Conservation (phyloP, 2,329 filamentous ascomycete genomes). For the Dothistroma pini region DNA sequence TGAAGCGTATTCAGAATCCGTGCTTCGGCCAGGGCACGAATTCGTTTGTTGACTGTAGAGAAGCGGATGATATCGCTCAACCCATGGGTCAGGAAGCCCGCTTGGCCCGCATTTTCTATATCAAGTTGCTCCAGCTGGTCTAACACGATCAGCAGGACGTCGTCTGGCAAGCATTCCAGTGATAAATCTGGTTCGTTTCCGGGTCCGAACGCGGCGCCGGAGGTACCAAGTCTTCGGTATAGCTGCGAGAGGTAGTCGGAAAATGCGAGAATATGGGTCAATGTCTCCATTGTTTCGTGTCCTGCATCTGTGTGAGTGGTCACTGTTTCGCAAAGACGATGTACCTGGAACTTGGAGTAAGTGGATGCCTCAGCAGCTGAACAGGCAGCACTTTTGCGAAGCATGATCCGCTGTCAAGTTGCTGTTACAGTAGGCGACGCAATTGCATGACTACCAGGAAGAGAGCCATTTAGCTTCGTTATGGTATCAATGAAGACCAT, state of each 20-base stretch:
- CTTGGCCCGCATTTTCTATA: background rate
- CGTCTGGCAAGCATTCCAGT: constrained; percentile 7
- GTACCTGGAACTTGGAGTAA: background rate
- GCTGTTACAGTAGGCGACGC: background rate
- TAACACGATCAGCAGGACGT: constrained; percentile 9
- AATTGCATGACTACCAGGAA: background rate
- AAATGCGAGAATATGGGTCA: background rate
- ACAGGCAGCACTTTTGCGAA: background rate
- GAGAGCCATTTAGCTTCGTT: background rate
- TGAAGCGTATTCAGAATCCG: background rate
- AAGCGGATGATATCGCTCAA: background rate
- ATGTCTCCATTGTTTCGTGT: background rate
- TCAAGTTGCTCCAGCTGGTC: constrained; percentile 2
- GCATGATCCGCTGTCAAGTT: background rate
- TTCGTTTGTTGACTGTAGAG: background rate
- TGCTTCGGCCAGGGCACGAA: background rate
- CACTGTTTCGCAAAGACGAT: background rate
- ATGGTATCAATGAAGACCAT: too few relatives aligned
- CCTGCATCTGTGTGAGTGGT: background rate
- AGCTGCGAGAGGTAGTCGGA: background rate
- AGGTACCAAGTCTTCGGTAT: background rate
- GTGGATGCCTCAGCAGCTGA: background rate
- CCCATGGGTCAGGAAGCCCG: background rate
- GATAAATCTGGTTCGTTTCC: background rate
- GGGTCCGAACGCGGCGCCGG: background rate